phyloP scores from a whole-genome alignment of 169 alveolate genomes.

The Babesia gibsoni region DNA sequence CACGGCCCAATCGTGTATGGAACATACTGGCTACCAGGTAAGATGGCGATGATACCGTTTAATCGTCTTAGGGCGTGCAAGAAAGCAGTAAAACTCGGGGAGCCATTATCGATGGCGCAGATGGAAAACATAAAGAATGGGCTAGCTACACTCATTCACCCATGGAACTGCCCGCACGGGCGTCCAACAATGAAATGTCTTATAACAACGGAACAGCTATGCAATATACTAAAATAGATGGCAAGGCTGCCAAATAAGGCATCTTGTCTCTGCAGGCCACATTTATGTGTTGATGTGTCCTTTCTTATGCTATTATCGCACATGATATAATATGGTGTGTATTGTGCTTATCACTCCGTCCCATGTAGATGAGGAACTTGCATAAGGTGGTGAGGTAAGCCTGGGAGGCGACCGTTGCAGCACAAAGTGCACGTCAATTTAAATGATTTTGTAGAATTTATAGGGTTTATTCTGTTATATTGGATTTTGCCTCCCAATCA shows the following conservation, averaged over 20 bases:
- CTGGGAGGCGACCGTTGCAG: no score
- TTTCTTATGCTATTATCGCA: no score
- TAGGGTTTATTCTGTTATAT: no score
- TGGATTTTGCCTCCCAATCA: no score
- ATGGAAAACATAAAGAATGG: constrained; percentile 86
- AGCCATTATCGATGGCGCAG: constrained; percentile 76
- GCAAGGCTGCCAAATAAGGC: neutral
- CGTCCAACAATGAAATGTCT: constrained; percentile 94
- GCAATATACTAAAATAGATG: neutral
- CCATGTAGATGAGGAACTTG: no score
- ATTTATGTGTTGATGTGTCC: neutral
- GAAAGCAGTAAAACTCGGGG: constrained; percentile 95
- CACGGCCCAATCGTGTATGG: constrained; percentile 84
- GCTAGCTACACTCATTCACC: constrained; percentile 88
- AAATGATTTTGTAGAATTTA: no score
- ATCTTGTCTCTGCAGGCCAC: neutral
- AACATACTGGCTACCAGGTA: constrained; percentile 84
- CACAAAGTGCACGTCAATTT: no score
- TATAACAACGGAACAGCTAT: constrained; percentile 43
- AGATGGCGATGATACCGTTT: constrained; percentile 18
- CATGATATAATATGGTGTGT: no score
- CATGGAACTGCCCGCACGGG: constrained; percentile 99
- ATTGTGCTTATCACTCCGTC: no score
- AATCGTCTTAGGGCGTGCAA: constrained; percentile 91
- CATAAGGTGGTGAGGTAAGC: no score